Evolutionary conservation across 306 rosid species (phyloP).

Genomic region (Dryas octopetala): DNA sequence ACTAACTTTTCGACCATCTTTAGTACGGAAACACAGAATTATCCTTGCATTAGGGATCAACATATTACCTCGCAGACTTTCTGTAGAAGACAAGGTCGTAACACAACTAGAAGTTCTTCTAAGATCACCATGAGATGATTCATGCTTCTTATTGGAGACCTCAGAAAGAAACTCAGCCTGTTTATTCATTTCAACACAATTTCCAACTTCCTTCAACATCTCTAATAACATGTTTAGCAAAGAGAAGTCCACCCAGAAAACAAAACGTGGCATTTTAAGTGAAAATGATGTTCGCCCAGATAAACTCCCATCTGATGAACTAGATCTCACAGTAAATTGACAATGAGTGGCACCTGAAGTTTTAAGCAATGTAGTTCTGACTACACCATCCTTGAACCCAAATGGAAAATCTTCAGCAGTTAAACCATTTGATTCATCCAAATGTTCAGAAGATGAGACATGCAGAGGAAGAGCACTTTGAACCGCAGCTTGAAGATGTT

Average conservation of each 20-base stretch:
- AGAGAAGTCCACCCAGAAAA: slow-evolving; percentile 73
- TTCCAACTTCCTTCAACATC: slow-evolving; percentile 49
- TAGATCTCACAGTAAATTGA: slow-evolving; percentile 50
- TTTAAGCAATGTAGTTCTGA: slow-evolving; percentile 65
- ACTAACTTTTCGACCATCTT: slow-evolving; percentile 37
- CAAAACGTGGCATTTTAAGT: slow-evolving; percentile 60
- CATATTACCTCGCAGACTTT: slow-evolving; percentile 60
- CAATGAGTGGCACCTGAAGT: slow-evolving; percentile 61
- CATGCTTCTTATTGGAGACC: slow-evolving; percentile 36
- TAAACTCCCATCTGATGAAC: slow-evolving; percentile 46
- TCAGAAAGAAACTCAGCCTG: slow-evolving; percentile 31
- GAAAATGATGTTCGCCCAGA: slow-evolving; percentile 58
- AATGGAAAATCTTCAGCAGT: slow-evolving; percentile 47
- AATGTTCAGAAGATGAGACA: slow-evolving; percentile 41
- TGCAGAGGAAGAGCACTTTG: slow-evolving; percentile 60
- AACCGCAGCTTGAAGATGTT: slow-evolving; percentile 64
- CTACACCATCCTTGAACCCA: slow-evolving; percentile 42
- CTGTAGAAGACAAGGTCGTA: slow-evolving; percentile 51
- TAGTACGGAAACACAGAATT: slow-evolving; percentile 75
- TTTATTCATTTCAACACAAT: slow-evolving; percentile 41
- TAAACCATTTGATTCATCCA: slow-evolving; percentile 42
- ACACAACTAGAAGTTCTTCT: slow-evolving; percentile 42
- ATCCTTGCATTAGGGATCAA: slow-evolving; percentile 65
- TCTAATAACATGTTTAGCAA: slow-evolving; percentile 43
- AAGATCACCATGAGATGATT: slow-evolving; percentile 34